These are phyloP conservation scores for Salinomyces thailandicus DNA, from an alignment of 2,329 filamentous ascomycete genomes.

Conservation along the genomic window DNA sequence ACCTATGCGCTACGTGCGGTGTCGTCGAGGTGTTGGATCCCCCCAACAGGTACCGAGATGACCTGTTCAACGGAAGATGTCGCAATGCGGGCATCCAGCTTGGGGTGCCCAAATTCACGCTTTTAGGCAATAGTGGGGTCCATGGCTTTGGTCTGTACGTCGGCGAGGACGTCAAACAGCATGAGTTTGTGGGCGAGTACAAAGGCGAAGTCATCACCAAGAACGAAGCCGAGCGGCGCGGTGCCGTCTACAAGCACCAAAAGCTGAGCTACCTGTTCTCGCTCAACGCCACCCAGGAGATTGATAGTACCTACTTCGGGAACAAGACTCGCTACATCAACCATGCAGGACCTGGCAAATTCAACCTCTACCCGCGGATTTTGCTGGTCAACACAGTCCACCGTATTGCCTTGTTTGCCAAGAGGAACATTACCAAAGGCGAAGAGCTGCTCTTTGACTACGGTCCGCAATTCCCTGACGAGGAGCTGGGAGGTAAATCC, in stretches of 20 bases:
- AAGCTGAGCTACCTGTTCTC: conserved; percentile 54
- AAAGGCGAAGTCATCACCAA: conserved; percentile 65
- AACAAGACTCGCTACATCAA: conserved; percentile 81
- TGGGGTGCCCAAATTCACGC: conserved; percentile 52
- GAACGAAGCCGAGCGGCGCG: conserved; percentile 58
- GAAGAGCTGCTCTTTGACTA: conserved; percentile 79
- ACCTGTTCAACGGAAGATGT: conserved; percentile 50
- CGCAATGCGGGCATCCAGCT: conserved; percentile 64
- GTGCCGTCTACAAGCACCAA: conserved; percentile 52
- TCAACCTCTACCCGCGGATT: conserved; percentile 57
- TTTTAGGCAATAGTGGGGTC: conserved; percentile 61
- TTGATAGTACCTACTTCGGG: conserved; percentile 66
- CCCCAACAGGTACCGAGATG: conserved; percentile 50
- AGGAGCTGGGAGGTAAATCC: conserved; percentile 17
- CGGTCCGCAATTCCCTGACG: conserved; percentile 32
- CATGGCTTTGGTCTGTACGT: conserved; percentile 68
- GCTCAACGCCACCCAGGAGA: conserved; percentile 41
- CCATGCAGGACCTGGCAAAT: conserved; percentile 49
- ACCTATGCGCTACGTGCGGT: conserved; percentile 62
- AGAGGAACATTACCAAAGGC: conserved; percentile 55
- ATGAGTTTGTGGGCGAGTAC: conserved; percentile 74
- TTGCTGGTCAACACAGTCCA: conserved; percentile 62
- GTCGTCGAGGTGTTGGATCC: conserved; percentile 59
- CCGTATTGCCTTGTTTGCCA: conserved; percentile 63
- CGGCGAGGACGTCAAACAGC: conserved; percentile 53